Conservation (phyloP, 108 stramenopile species). For the Nitzschia sp. region DNA sequence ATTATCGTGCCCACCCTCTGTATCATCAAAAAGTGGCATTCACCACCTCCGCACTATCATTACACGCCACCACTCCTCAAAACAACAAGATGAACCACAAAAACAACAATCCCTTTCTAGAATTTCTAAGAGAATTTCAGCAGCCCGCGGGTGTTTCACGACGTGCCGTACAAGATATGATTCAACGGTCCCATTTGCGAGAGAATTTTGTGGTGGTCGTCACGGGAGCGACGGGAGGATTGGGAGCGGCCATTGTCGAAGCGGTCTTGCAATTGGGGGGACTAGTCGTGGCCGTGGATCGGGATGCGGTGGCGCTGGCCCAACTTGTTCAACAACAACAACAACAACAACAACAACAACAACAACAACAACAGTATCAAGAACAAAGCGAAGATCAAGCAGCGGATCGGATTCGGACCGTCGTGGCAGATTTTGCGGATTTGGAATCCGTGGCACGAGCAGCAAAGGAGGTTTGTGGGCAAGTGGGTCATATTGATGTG, state of each 20-base stretch:
- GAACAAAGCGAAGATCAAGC: neutral
- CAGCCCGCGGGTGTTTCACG: neutral
- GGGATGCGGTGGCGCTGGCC: neutral
- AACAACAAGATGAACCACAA: no score
- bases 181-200: neutral
- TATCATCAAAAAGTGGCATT: no score
- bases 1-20: no score
- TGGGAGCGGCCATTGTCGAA: neutral
- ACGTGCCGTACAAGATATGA: neutral
- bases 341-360: neutral
- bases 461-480: slow-evolving; percentile 34
- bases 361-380: neutral
- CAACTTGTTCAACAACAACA: neutral
- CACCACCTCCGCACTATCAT: no score
- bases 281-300: neutral
- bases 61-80: no score
- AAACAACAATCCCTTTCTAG: no score
- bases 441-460: slow-evolving; percentile 46
- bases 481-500: slow-evolving; percentile 40
- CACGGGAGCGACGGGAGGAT: neutral
- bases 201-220: slow-evolving; percentile 8
- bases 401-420: neutral
- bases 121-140: no score
- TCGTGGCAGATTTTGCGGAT: slow-evolving; percentile 41
- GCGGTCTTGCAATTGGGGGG: neutral